Percentiles rank a stretch among this genome's conserved stretches.
Evolutionary conservation across 352 stramenopile genomes (phyloP).

Genomic region (Globisporangium paddicum): DNA sequence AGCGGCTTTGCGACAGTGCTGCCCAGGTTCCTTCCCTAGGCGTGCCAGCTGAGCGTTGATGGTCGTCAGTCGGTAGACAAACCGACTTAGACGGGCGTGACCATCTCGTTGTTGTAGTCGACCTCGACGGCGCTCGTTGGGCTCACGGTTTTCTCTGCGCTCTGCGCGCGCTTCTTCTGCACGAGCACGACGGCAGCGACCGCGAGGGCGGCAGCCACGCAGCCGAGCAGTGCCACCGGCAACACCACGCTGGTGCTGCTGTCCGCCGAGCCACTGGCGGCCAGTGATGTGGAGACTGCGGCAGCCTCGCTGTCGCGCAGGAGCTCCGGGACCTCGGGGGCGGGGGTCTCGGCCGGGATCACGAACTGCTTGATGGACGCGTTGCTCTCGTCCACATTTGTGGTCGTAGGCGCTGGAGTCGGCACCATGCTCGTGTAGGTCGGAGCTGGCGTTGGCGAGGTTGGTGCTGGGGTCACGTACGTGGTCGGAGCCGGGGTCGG

Average conservation of each 20-base stretch:
- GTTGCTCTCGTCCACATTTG: background rate
- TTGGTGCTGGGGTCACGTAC: conserved; percentile 11
- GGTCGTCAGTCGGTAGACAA: background rate
- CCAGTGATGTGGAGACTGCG: background rate
- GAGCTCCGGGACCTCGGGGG: background rate
- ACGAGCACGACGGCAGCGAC: conserved; percentile 11
- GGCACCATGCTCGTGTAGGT: conserved; percentile 7
- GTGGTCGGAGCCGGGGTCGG: conserved; percentile 14
- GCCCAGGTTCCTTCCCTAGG: conserved; percentile 5
- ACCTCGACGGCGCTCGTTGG: conserved; percentile 6
- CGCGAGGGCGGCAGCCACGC: conserved; percentile 12
- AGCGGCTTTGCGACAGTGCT: background rate
- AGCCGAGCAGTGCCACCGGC: conserved; percentile 9
- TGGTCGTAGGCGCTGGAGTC: background rate
- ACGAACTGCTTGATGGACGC: conserved; percentile 15
- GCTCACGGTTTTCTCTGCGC: background rate
- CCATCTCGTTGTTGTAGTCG: conserved; percentile 20
- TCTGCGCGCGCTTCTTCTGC: conserved; percentile 12
- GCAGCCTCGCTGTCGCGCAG: conserved; percentile 12
- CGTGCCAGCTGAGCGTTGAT: background rate
- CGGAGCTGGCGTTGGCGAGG: conserved; percentile 5
- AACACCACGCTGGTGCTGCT: conserved; percentile 3
- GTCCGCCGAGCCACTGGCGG: background rate
- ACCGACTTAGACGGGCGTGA: conserved; percentile 12
- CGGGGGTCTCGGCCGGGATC: conserved; percentile 5